Base-by-base conservation (phyloP, 2,329 filamentous ascomycete genomes). In the Rhexocercosporidium sp. region DNA sequence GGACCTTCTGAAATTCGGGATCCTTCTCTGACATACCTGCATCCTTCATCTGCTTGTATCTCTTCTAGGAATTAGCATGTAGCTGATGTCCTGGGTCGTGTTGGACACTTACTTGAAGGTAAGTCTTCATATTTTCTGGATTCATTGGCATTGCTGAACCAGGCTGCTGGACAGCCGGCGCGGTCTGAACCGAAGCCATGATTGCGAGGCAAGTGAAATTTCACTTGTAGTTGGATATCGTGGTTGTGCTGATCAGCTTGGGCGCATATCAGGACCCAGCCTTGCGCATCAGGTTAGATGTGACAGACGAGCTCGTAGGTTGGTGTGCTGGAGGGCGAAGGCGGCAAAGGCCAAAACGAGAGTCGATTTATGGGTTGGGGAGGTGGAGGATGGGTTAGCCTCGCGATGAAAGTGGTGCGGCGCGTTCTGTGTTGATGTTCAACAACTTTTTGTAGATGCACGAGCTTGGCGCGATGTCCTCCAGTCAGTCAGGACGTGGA, bases 41-140 rank as follows among this genome's bases (percentile, higher is more conserved):
- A 65, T 92, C 87, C 80, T 95, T 96, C 92, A 98, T 94, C 78
- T 92, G 88, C 77, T 92, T 91, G 72, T 92, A 96, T 86, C 93
- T 94, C 94, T 97, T 75, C 59, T 56, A 44, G 64, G 59, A 56
- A 67, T 79, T 84, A 77, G 68, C 53, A 56, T 25, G 57, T 65
- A 39, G 39, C 47, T 59, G 46, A 20, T 25, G 14, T 31, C n/a
- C 31, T 27, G 39, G 53, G 54, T 63, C 51, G 54, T 68, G 44
- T 12, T 62, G 54, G 41, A 61, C 37, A 80, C 84, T 76, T 84
- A 92, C 90, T 78, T 83, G 81, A 71, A 85, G 92, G 73, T 92
- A 85, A 75, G 93, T 91, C 79, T 94, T 91, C 49, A 94, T 86
- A 78, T 93, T 89, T 76, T 93, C 89, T 75, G 90, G 90, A 66